These are phyloP conservation scores for Trichophyton rubrum DNA, from an alignment of 2,329 filamentous ascomycete genomes.

Conservation along the genomic window DNA sequence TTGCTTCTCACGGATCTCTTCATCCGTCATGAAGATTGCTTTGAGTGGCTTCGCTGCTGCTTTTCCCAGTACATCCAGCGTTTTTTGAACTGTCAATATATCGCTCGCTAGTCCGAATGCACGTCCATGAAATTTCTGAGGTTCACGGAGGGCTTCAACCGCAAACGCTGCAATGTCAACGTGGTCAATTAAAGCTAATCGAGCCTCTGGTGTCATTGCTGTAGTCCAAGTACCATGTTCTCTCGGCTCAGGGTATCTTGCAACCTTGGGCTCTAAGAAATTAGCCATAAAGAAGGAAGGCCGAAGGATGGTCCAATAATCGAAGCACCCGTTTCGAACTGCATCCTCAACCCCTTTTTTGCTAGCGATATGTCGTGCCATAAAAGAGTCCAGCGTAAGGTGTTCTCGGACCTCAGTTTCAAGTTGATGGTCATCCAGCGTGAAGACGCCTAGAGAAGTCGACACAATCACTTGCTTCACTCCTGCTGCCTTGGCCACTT, in stretches of 20 bases:
- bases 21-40: neutral
- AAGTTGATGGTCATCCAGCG: neutral
- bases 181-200: conserved; percentile 7
- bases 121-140: neutral
- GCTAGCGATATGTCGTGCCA: neutral
- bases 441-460: neutral
- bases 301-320: neutral
- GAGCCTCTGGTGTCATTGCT: neutral
- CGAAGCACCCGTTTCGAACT: neutral
- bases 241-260: neutral
- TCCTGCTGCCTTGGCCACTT: neutral
- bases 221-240: neutral
- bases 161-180: neutral
- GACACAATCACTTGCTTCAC: neutral
- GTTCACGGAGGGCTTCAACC: neutral
- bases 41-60: neutral
- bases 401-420: neutral
- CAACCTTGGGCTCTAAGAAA: neutral
- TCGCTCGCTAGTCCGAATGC: neutral
- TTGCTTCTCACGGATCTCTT: neutral
- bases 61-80: neutral
- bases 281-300: neutral
- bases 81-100: neutral
- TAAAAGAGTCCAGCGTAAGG: neutral
- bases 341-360: neutral